These are phyloP conservation scores for Prunus mongolica DNA, from an alignment of 306 rosid genomes.

Conservation along the genomic window DNA sequence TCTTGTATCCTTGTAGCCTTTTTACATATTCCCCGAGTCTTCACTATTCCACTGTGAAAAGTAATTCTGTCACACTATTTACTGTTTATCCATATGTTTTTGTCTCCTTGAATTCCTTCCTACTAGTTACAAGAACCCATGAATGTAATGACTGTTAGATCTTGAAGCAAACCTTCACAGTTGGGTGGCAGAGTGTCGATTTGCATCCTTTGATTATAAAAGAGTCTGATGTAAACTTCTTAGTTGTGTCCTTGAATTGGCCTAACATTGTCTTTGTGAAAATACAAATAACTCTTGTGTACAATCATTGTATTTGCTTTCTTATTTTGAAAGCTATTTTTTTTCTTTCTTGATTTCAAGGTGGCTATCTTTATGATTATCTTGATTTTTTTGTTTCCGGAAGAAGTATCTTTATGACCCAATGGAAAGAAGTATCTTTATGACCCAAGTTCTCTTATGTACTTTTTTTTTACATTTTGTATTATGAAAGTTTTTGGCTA, in stretches of 20 bases:
- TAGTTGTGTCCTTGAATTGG: conserved; percentile 1
- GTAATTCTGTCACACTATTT: not conserved
- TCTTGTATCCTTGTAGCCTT: not conserved
- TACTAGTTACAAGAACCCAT: too few species aligned
- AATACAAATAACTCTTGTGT: not conserved
- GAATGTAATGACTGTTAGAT: too few species aligned
- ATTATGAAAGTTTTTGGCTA: too few species aligned
- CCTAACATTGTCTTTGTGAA: not conserved
- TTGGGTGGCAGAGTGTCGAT: conserved; percentile 70
- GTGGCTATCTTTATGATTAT: conserved; percentile 76
- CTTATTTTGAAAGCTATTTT: not conserved
- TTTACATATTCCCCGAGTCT: not conserved
- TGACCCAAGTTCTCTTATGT: too few species aligned
- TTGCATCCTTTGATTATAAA: conserved; percentile 68
- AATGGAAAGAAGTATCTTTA: too few species aligned
- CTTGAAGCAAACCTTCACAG: conserved; percentile 51
- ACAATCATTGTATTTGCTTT: not conserved
- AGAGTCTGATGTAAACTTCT: conserved; percentile 58
- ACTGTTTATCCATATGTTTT: too few species aligned
- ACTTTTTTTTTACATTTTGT: too few species aligned
- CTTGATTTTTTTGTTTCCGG: conserved; percentile 35
- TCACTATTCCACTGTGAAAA: not conserved
- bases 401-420: too few species aligned
- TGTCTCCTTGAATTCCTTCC: too few species aligned
- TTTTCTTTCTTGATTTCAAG: too few species aligned